A percentile compares a stretch with the other conserved stretches of the same genome.
These are phyloP conservation scores for Geotrichum europaeum DNA, from an alignment of 1,139 yeast genomes.

Conservation along the genomic window DNA sequence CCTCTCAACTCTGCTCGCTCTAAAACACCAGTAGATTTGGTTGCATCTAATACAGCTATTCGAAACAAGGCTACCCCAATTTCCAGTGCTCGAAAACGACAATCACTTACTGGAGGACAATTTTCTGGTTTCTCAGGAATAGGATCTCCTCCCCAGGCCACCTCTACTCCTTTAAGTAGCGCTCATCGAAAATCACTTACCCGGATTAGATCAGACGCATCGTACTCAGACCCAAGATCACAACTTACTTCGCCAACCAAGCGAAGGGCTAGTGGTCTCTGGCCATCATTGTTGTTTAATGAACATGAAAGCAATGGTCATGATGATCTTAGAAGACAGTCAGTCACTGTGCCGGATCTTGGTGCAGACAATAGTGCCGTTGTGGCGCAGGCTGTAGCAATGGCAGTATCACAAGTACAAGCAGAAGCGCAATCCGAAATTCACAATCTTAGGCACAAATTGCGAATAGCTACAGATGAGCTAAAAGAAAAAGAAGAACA, in stretches of 20 bases:
- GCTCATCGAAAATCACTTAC: not conserved
- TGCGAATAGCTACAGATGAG: constrained; percentile 19
- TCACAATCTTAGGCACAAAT: constrained; percentile 15
- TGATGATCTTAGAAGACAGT: not conserved
- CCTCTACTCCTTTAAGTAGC: not conserved
- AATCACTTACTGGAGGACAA: not conserved
- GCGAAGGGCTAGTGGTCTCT: not conserved
- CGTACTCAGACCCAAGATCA: not conserved
- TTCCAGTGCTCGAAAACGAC: not conserved
- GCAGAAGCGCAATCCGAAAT: constrained; percentile 13
- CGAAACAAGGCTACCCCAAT: not conserved
- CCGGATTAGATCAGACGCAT: not conserved
- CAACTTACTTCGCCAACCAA: not conserved
- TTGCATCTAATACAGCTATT: not conserved
- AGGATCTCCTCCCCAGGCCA: not conserved
- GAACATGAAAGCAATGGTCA: not conserved
- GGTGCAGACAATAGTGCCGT: constrained; percentile 1
- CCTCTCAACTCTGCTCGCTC: not conserved
- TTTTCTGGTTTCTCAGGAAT: not conserved
- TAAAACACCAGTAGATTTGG: not conserved
- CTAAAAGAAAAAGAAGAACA: constrained; percentile 25
- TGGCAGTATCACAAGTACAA: constrained; percentile 17
- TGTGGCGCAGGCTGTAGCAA: constrained; percentile 16
- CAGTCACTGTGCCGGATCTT: not conserved
- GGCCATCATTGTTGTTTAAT: not conserved